Evolutionary conservation across 345 rosid species (phyloP), one percentile per base, ranked within the genome.

Genomic region (Populus deltoides): DNA sequence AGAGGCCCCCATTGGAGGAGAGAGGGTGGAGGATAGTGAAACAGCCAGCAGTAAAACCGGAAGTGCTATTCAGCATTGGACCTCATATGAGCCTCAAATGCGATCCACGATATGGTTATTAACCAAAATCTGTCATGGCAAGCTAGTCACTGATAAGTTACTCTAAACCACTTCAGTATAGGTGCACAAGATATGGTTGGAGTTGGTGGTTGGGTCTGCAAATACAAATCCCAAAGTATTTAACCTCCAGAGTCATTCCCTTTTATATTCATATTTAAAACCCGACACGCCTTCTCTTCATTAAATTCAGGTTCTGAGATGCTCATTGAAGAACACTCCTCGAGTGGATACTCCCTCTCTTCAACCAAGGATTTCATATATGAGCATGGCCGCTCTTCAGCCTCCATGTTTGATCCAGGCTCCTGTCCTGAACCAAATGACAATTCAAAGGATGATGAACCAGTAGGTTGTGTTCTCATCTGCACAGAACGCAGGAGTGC

Each of bases 401-500:
- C 81, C 22, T 91, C 94, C 59, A 85, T 83, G 79, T 75, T 85
- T 49, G 81, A 77, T 36, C 61, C 80, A 47, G 87, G 75, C 77
- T 89, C 97, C n/a, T 91, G 90, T 36, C 80, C 90, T 5, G 90
- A 81, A 67, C 82, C 87, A 82, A 75, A 80, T 3, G 89, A 84
- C 77, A 83, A 78, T 70, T 88, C 93, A 76, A 75, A 84, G 1
- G 87, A 70, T 17, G 89, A 75, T 33, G 77, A 66, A 66, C 86
- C 83, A 25, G 87, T 80, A 39, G 99, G 95, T 38, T 94, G 95
- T 33, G 95, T 81, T 84, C 97, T 94, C 94, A 97, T 92, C 85
- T 97, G 97, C 77, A 97, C 97, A 33, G 98, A 97, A 79, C 97
- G 90, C 83, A 97, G 82, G 66, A 97, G 89, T 11, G 99, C 97